Evolutionary conservation across 352 stramenopile species (phyloP).

Genomic region (Phytophthora agathidicida): DNA sequence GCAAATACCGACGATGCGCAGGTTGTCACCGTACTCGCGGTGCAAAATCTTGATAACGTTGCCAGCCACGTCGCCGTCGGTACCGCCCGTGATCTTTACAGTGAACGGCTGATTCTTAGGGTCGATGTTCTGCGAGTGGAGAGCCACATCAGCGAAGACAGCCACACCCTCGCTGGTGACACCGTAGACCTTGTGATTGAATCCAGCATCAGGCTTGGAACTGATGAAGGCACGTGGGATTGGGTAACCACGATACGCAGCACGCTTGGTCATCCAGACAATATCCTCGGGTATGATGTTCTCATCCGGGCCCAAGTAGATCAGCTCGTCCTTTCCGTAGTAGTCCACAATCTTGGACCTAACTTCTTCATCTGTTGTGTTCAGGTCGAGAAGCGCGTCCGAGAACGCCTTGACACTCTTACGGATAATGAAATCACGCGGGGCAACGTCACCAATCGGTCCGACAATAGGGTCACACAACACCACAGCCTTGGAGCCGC

Average conservation of each 20-base stretch:
- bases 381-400: conserved; percentile 79
- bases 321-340: conserved; percentile 85
- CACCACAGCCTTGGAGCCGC: conserved; percentile 85
- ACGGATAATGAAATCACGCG: conserved; percentile 91
- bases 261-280: conserved; percentile 86
- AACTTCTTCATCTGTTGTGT: conserved; percentile 73
- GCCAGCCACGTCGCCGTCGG: conserved; percentile 97
- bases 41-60: conserved; percentile 98
- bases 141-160: conserved; percentile 79
- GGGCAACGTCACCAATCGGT: conserved; percentile 73
- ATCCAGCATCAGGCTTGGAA: conserved; percentile 82
- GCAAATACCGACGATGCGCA: conserved; percentile 93
- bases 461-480: conserved; percentile 79
- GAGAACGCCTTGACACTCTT: conserved; percentile 98
- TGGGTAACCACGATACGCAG: conserved; percentile 76
- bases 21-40: conserved; percentile 92
- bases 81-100: conserved; percentile 93
- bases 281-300: conserved; percentile 84
- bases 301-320: conserved; percentile 86
- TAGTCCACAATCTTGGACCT: conserved; percentile 81
- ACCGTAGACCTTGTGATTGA: conserved; percentile 90
- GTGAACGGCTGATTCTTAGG: conserved; percentile 75
- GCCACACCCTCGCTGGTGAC: conserved; percentile 86
- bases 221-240: conserved; percentile 88
- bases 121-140: conserved; percentile 82